Evolutionary conservation across 306 rosid species (phyloP), one percentile per base, ranked within the genome.

Genomic region (Fragaria vesca): DNA sequence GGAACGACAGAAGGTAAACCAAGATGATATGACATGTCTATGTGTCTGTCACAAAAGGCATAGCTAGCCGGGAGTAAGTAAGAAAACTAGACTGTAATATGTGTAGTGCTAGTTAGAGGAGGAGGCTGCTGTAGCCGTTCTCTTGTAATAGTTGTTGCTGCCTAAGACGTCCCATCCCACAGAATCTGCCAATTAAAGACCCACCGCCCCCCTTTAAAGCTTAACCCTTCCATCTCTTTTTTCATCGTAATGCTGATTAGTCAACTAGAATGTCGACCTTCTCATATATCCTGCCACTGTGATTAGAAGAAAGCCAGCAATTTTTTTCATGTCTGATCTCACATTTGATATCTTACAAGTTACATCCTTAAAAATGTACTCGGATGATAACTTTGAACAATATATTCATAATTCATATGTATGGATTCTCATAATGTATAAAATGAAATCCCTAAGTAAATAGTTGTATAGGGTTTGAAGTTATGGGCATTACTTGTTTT

Each of bases 141-240:
- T 28, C 24, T 30, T 71, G 46, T 24, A 71, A 48, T 2, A 12
- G 18, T 47, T 48, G 6, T 7, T 7, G 58, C 61, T 50, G 75
- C 60, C 75, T 30, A 71, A 50, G 75, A 50, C 24, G 75, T 50
- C 75, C 75, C 75, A 50, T 71, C 62, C 40, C 45, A 3, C 43
- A 63, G 69, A 30, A 63, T 32, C 43, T 63, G 45, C 28, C 75
- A 3, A 51, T 7, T 21, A 0, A 2, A 8, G 1, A 15, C 30
- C 43, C 45, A 26, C 16, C 0, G 3, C 8, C 9, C 4, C 47
- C 70, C 28, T 66, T 36, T 3, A 45, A 20, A 45, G 48, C 20
- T 36, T 66, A 17, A 50, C 52, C 5, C 52, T 48, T 48, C 3
- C 52, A 48, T 48, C 18, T 43, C 3, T 13, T 15, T 63, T 6